Evolutionary conservation across 2,329 filamentous ascomycete species (phyloP).

Genomic region (Ilyonectria sp.): DNA sequence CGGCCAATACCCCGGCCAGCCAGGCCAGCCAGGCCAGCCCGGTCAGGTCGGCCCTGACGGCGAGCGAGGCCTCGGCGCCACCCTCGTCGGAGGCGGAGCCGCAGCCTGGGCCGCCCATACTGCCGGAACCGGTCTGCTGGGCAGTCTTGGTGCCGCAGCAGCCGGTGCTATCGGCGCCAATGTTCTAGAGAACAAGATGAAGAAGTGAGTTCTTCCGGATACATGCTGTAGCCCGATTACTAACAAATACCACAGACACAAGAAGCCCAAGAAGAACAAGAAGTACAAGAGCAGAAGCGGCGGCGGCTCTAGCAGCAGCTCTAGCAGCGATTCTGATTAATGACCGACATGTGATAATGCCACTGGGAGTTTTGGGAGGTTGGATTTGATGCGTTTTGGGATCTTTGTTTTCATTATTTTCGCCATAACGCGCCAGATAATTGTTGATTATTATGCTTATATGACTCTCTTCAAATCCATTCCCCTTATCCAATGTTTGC

Average conservation of each 20-base stretch:
- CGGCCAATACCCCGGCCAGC: conserved; percentile 38
- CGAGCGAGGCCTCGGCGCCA: conserved; percentile 71
- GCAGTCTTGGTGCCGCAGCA: conserved; percentile 65
- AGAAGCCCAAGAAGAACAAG: conserved; percentile 53
- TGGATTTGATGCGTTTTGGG: not conserved
- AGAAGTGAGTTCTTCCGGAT: conserved; percentile 41
- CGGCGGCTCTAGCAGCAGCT: conserved; percentile 36
- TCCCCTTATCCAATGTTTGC: not conserved
- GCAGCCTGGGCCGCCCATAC: conserved; percentile 70
- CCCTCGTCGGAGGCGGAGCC: conserved; percentile 66
- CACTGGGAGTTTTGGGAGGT: conserved; percentile 11
- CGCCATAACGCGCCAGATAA: not conserved
- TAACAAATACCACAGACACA: conserved; percentile 41
- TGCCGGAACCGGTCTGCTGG: conserved; percentile 66
- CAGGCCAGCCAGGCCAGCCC: conserved; percentile 39
- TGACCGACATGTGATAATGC: conserved; percentile 12
- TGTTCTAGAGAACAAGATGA: conserved; percentile 61
- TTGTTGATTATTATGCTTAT: not conserved
- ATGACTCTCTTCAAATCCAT: not conserved
- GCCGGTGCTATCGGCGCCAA: conserved; percentile 71
- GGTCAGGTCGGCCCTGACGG: conserved; percentile 53
- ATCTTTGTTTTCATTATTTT: not conserved
- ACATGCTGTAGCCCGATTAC: not conserved
- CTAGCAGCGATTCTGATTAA: conserved; percentile 50
- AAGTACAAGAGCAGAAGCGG: conserved; percentile 44